Evolutionary conservation across 176 grass and related monocot species (phyloP).

Genomic region (Poa pratensis): DNA sequence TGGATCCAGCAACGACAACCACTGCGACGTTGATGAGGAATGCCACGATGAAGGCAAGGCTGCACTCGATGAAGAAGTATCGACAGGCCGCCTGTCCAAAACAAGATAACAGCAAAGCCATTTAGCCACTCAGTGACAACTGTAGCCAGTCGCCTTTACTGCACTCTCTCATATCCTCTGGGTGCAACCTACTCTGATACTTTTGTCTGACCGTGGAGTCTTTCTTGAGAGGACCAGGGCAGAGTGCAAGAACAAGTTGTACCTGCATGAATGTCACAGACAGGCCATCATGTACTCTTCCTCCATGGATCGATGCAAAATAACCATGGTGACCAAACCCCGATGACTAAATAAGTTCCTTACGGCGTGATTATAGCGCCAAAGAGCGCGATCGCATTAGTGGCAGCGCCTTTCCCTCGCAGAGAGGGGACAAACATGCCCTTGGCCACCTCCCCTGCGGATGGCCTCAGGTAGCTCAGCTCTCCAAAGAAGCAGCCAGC

Average conservation of each 20-base stretch:
- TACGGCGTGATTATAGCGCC: constrained; percentile 87
- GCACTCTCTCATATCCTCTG: background rate
- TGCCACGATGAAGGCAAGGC: constrained; percentile 58
- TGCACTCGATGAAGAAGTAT: constrained; percentile 65
- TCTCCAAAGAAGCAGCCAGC: constrained; percentile 86
- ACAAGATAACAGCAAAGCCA: background rate
- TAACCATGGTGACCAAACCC: background rate
- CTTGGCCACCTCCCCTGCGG: constrained; percentile 54
- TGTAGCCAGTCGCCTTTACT: background rate
- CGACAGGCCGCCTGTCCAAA: constrained; percentile 56
- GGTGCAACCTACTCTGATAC: constrained; percentile 51
- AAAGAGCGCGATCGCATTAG: constrained; percentile 69
- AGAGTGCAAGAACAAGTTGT: constrained; percentile 92
- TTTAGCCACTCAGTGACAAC: background rate
- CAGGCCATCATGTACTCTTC: background rate
- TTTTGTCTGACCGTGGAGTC: constrained; percentile 57
- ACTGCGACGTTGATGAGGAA: constrained; percentile 71
- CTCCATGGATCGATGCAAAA: background rate
- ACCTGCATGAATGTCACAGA: constrained; percentile 28
- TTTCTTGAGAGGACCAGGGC: constrained; percentile 83
- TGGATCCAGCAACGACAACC: constrained; percentile 44
- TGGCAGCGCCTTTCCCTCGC: constrained; percentile 54
- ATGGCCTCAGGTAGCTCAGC: constrained; percentile 77
- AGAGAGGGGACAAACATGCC: constrained; percentile 79
- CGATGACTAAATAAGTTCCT: constrained; percentile 10